Evolutionary conservation across 257 asterid genomes (phyloP).

Genomic region (Nicotiana obtusifolia): DNA sequence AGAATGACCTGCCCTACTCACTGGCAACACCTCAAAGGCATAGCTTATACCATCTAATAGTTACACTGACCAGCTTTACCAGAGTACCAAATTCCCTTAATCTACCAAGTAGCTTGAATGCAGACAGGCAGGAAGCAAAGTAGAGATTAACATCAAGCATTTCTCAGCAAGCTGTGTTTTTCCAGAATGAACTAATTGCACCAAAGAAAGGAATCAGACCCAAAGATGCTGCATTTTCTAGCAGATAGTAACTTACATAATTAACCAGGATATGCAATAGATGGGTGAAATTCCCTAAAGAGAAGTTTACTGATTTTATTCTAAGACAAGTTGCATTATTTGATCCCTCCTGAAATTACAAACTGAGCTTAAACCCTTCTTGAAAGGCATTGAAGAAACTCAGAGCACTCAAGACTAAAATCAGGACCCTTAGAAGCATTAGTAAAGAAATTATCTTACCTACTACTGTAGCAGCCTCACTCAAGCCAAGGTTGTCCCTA

Average conservation of each 20-base stretch:
- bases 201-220: not conserved
- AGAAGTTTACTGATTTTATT: not conserved
- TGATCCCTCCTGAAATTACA: conserved; percentile 1
- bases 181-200: not conserved
- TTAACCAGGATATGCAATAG: not conserved
- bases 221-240: not conserved
- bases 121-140: not conserved
- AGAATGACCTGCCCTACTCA: not conserved
- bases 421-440: not conserved
- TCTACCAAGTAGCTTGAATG: not conserved
- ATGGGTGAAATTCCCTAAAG: not conserved
- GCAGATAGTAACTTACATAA: not conserved
- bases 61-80: not conserved
- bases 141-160: not conserved
- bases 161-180: not conserved
- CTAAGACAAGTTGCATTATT: not conserved
- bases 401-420: not conserved
- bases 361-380: not conserved
- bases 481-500: conserved; percentile 60
- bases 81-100: not conserved
- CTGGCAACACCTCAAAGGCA: not conserved
- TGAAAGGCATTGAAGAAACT: not conserved
- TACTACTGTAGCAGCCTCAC: conserved; percentile 67
- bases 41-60: not conserved
- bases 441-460: conserved; percentile 38